Evolutionary conservation across 176 grass and related monocot species (phyloP), one percentile per base, ranked within the genome.

Genomic region (Triticum timopheevii): DNA sequence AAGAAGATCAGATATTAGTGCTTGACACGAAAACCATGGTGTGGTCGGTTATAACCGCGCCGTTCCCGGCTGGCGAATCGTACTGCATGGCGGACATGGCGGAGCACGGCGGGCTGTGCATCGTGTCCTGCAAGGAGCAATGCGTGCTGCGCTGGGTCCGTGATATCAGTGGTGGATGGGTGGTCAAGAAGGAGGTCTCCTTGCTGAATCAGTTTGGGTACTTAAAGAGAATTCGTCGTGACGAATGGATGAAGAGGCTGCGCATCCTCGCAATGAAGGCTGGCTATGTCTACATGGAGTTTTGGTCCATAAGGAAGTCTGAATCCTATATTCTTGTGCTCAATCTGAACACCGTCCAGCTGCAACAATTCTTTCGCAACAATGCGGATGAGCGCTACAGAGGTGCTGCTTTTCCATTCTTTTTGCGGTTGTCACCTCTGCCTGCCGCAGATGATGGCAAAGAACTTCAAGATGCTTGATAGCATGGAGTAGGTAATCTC

Each of bases 301-400:
- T 72, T n/a, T 83, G 80, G 80, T 83, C 80, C 50, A 83, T 83
- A 1, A 83, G 80, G 66, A 82, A 58, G 45, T 20, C 65, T 10
- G 22, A 19, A n/a, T 85, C 84, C n/a, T 85, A 85, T 67, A 49
- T 85, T 68, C 84, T 78, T 24, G 84, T 85, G 44, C 64, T 78
- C 5, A 65, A 85, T 22, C 62, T 85, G 30, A 58, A 77, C 49
- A 85, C 73, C 22, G 54, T 20, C 22, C 78, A 85, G 62, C 33
- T 68, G 83, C 42, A 12, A 12, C 42, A 11, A 10, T 13, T 78
- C 42, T 45, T 45, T 45, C 4, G 1, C 34, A 61, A 86, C 11
- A 30, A 40, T 52, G 7, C 13, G 0, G 47, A 59, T 11, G 17
- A 69, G 9, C 74, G 30, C 56, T 69, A 78, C n/a, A 78, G 84